Evolutionary conservation across 192 early-diverging fungal genomes (phyloP), one percentile per base, ranked within the genome.

Genomic region (Backusella westeae): DNA sequence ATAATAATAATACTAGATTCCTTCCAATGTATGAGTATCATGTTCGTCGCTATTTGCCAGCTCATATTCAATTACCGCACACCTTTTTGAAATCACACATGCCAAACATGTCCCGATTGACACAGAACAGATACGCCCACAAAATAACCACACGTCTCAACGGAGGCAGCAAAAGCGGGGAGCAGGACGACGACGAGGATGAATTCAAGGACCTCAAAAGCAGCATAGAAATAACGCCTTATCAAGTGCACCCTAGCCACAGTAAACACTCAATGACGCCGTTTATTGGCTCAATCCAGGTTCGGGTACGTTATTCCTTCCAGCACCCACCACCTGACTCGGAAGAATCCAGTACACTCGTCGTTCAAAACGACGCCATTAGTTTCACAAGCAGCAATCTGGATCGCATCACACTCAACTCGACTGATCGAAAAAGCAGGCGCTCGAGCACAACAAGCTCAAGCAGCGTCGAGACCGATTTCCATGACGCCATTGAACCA

Each of bases 11-110:
- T 29, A 29, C 1, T 56, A 83, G 82, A 0, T 80, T 83, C 63
- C 21, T 83, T 8, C 82, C 82, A 17, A 75, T 83, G 70, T 83
- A 83, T 12, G 82, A 83, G 56, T 83, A 83, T 34, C 78, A 80
- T 32, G 63, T 71, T 14, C 73, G 74, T 1, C 73, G 80, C 14
- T 75, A 77, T 41, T 34, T 81, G 39, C 80, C 80, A 39, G 77
- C 72, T 8, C 76, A 81, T 56, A 77, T 81, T 15, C 76, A 77
- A 68, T 34, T 81, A 26, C 80, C 80, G 26, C 76, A 81, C 38
- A 77, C 74, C 32, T 81, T 81, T 56, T 46, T 79, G 10, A 79
- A 79, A 38, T 72, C 78, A 4, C 70, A 79, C 41, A 79, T 81
- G 68, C 80, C 75, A 34, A 44, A 35, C 73, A 63, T 74, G 65